Evolutionary conservation across 2,329 filamentous ascomycete species (phyloP).

Genomic region (Seiridium cupressi): DNA sequence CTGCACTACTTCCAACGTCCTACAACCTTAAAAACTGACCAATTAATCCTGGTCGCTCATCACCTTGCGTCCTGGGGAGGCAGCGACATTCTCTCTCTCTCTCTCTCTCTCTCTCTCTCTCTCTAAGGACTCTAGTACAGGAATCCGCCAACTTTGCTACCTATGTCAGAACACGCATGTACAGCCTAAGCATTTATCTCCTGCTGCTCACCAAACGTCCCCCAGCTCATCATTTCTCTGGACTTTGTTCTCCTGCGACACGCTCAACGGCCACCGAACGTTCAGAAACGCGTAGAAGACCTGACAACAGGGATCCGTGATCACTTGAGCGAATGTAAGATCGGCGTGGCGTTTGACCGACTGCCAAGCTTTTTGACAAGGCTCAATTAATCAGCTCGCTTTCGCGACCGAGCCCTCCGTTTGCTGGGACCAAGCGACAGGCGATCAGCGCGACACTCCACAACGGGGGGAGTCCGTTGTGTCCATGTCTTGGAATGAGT

Average conservation of each 20-base stretch:
- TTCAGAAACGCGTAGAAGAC: conserved; percentile 4
- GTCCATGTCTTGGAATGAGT: neutral
- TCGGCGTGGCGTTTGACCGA: conserved; percentile 9
- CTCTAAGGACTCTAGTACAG: neutral
- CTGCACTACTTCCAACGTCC: neutral
- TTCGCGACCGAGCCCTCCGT: neutral
- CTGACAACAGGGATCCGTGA: neutral
- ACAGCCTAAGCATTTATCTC: neutral
- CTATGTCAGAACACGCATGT: neutral
- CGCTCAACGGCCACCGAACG: neutral
- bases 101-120: neutral
- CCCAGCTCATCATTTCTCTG: too few species aligned
- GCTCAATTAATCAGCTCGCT: conserved; percentile 9
- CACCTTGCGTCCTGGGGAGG: neutral
- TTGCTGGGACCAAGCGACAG: neutral
- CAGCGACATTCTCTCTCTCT: neutral
- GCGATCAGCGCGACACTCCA: neutral
- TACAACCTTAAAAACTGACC: neutral
- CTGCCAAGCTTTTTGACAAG: conserved; percentile 7
- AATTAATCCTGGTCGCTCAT: neutral
- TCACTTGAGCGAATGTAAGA: conserved; percentile 6
- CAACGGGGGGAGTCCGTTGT: neutral
- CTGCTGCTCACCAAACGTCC: too few species aligned
- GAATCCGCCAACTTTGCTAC: neutral
- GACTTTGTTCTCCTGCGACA: neutral